Evolutionary conservation across 345 rosid genomes (phyloP).

Genomic region (Dovyalis caffra): DNA sequence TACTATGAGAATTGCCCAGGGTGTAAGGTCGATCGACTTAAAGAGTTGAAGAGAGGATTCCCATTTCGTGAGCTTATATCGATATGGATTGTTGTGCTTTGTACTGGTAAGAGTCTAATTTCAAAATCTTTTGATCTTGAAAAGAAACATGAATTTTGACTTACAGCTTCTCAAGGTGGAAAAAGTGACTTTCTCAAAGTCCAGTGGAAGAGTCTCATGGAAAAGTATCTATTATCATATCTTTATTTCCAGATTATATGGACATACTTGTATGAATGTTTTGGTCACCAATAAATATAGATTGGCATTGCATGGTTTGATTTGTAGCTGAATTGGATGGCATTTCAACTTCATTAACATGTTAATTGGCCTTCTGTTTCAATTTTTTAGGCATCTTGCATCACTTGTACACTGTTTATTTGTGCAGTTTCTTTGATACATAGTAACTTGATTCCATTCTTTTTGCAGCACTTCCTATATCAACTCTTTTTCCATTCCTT

Average conservation of each 20-base stretch:
- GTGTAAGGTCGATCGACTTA: constrained; percentile 64
- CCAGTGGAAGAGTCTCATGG: too few relatives aligned
- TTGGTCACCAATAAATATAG: too few relatives aligned
- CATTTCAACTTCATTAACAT: neutral
- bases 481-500: constrained; percentile 84
- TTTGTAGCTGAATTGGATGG: neutral
- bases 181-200: too few relatives aligned
- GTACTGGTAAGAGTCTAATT: constrained; percentile 41
- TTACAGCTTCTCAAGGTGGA: neutral
- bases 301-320: neutral
- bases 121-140: neutral
- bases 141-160: neutral
- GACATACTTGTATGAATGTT: too few relatives aligned
- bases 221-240: too few relatives aligned
- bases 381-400: neutral
- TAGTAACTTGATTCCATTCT: constrained; percentile 9
- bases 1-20: constrained; percentile 78
- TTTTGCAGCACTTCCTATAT: constrained; percentile 79
- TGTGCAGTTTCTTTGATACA: neutral
- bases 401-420: neutral
- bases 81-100: constrained; percentile 72
- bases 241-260: too few relatives aligned
- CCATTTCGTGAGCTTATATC: constrained; percentile 58
- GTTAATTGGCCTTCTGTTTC: neutral
- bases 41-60: constrained; percentile 48